Evolutionary conservation across 2,329 filamentous ascomycete genomes (phyloP).

Genomic region (Diaporthe vaccinii): DNA sequence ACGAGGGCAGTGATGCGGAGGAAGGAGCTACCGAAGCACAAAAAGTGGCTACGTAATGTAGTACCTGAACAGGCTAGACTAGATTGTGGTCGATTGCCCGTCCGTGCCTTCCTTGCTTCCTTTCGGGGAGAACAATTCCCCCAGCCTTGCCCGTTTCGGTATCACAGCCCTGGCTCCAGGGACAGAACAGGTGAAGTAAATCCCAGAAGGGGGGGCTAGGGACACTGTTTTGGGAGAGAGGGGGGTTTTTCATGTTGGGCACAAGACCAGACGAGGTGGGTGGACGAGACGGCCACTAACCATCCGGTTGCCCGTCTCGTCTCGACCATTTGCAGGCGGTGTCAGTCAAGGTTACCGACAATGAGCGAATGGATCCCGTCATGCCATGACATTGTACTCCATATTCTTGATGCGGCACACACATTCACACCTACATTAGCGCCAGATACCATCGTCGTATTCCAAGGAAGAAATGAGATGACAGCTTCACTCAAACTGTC

Average conservation of each 20-base stretch:
- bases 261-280: background rate
- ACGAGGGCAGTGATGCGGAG: background rate
- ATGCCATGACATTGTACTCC: background rate
- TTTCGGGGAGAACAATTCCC: background rate
- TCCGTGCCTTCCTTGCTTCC: background rate
- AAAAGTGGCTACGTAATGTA: slow-evolving; percentile 5
- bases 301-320: slow-evolving; percentile 18
- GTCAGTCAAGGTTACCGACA: slow-evolving; percentile 8
- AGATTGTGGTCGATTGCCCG: background rate
- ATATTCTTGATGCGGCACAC: slow-evolving; percentile 4
- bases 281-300: background rate
- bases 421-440: background rate
- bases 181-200: background rate
- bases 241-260: background rate
- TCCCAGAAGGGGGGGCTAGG: background rate
- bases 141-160: slow-evolving; percentile 2
- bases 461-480: slow-evolving; percentile 16
- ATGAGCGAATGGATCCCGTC: slow-evolving; percentile 1
- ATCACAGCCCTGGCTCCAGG: background rate
- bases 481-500: background rate
- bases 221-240: background rate
- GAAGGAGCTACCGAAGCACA: background rate
- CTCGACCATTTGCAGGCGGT: background rate
- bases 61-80: slow-evolving; percentile 3
- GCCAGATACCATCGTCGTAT: slow-evolving; percentile 9